Conservation (phyloP, 768 basidiomycete genomes). For the Tylopilus balloui region DNA sequence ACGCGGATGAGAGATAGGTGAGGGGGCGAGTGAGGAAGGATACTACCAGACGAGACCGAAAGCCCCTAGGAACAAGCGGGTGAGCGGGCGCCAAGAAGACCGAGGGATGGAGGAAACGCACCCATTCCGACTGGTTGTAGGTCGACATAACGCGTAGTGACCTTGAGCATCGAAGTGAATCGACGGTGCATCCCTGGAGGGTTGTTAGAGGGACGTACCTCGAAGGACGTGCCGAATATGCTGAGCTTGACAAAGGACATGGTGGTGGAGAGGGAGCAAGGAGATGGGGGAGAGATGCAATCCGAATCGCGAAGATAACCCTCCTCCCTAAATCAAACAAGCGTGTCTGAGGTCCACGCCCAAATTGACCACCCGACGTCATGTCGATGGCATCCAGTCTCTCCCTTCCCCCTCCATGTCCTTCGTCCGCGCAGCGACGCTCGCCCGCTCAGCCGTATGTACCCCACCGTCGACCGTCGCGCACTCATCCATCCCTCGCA, state of each 20-base stretch:
- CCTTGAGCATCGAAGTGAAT: conserved; percentile 44
- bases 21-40: not conserved
- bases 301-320: conserved; percentile 18
- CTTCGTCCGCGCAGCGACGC: conserved; percentile 35
- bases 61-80: conserved; percentile 48
- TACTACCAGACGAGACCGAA: conserved; percentile 96
- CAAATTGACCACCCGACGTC: not conserved
- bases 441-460: conserved; percentile 46
- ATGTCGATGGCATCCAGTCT: not conserved
- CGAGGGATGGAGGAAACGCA: conserved; percentile 36
- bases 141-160: conserved; percentile 98
- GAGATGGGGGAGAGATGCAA: conserved; percentile 17
- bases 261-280: conserved; percentile 7
- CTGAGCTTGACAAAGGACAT: conserved; percentile 98
- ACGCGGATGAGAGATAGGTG: conserved; percentile 11
- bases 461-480: not conserved
- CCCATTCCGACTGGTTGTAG: conserved; percentile 99
- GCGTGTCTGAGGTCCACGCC: conserved; percentile 23
- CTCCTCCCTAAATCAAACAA: conserved; percentile 5
- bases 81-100: conserved; percentile 15
- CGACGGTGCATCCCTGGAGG: conserved; percentile 17
- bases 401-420: conserved; percentile 36
- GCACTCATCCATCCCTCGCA: conserved; percentile 9
- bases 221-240: conserved; percentile 98
- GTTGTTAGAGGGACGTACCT: conserved; percentile 45